Evolutionary conservation across 805 yeast genomes (phyloP).

Genomic region (Cyberlindnera americana): DNA sequence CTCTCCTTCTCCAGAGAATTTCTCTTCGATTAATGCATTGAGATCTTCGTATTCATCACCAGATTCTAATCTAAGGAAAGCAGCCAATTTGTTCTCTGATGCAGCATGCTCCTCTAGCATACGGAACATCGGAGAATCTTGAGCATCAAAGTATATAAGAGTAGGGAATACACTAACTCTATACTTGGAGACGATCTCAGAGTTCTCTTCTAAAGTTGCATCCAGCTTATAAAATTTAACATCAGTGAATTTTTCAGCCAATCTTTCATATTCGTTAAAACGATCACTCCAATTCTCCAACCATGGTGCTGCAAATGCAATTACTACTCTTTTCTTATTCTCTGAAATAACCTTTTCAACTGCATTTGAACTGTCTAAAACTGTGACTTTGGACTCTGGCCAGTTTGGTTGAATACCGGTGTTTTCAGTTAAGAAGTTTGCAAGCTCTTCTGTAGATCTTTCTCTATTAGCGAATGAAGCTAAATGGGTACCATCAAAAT

Average conservation of each 20-base stretch:
- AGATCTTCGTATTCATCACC: conserved; percentile 16
- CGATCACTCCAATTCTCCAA: conserved; percentile 31
- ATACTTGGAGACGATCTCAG: conserved; percentile 28
- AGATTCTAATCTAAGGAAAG: conserved; percentile 28
- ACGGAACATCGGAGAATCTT: conserved; percentile 14
- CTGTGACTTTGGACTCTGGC: conserved; percentile 24
- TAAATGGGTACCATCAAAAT: conserved; percentile 38
- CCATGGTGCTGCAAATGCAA: conserved; percentile 38
- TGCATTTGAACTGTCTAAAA: conserved; percentile 16
- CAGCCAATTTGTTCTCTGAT: conserved; percentile 27
- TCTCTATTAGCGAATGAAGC: conserved; percentile 34
- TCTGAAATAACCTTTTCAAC: conserved; percentile 6
- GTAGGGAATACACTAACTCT: conserved; percentile 32
- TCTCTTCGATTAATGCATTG: conserved; percentile 12
- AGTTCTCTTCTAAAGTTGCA: conserved; percentile 26
- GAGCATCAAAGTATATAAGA: conserved; percentile 24
- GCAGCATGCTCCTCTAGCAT: conserved; percentile 19
- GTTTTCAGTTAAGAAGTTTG: conserved; percentile 29
- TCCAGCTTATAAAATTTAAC: conserved; percentile 34
- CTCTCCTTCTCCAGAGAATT: conserved; percentile 14
- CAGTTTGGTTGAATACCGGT: conserved; percentile 34
- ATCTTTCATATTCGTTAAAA: conserved; percentile 31
- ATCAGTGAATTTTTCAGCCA: conserved; percentile 25
- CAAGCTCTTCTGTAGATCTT: conserved; percentile 31
- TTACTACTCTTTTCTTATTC: conserved; percentile 10